Evolutionary conservation across 129 eudicot species (phyloP).

Genomic region (Heracleum sosnowskyi): DNA sequence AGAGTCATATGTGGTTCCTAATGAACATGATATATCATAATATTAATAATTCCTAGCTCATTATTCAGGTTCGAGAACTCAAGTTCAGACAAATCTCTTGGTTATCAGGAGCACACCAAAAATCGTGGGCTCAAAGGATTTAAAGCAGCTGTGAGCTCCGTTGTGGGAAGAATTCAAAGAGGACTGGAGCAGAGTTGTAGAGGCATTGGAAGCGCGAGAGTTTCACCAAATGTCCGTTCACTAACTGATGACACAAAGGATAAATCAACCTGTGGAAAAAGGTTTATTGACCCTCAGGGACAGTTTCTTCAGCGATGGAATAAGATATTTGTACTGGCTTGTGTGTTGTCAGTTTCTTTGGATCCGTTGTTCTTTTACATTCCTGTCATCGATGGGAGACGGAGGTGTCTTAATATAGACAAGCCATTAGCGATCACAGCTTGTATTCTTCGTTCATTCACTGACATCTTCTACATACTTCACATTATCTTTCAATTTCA

Average conservation of each 20-base stretch:
- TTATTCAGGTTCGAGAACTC: not conserved
- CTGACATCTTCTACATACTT: conserved; percentile 57
- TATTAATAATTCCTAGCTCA: not conserved
- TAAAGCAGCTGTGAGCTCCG: not conserved
- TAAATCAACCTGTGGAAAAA: not conserved
- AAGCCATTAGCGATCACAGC: conserved; percentile 43
- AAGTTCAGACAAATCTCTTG: not conserved
- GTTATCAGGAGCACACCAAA: not conserved
- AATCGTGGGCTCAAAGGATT: not conserved
- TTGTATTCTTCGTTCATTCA: conserved; percentile 57
- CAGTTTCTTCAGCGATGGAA: conserved; percentile 70
- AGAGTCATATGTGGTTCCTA: not conserved
- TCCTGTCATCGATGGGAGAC: conserved; percentile 41
- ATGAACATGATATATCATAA: no score
- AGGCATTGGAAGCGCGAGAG: not conserved
- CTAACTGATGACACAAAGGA: not conserved
- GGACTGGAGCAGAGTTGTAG: not conserved
- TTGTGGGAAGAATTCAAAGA: not conserved
- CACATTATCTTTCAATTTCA: conserved; percentile 67
- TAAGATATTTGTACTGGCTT: conserved; percentile 49
- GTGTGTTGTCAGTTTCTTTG: conserved; percentile 57
- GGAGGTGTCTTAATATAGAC: conserved; percentile 50
- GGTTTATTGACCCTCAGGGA: conserved; percentile 59
- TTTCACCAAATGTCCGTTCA: not conserved
- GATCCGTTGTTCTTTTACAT: conserved; percentile 86